These are phyloP conservation scores for Globisporangium recalcitrans DNA, from an alignment of 352 stramenopile genomes.

Conservation along the genomic window DNA sequence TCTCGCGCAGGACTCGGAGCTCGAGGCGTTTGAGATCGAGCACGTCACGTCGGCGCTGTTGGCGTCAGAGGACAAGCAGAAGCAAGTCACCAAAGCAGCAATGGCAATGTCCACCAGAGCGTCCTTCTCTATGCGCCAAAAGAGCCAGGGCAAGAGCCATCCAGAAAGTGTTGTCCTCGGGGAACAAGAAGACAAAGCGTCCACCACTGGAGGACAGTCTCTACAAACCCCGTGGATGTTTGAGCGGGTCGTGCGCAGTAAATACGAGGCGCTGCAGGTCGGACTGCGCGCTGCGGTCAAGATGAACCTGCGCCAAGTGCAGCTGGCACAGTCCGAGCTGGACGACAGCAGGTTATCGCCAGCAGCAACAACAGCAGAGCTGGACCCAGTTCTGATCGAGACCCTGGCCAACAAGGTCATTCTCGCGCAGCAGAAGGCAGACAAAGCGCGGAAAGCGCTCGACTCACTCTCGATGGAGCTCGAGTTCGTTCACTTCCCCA, in stretches of 20 bases:
- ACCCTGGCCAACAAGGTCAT: conserved; percentile 38
- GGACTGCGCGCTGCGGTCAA: conserved; percentile 38
- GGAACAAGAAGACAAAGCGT: background rate
- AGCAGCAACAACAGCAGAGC: background rate
- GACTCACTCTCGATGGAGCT: conserved; percentile 36
- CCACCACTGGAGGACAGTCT: background rate
- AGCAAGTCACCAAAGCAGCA: background rate
- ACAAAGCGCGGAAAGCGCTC: conserved; percentile 31
- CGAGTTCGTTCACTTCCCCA: conserved; percentile 50
- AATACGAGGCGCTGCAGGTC: conserved; percentile 33
- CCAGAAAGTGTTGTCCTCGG: background rate
- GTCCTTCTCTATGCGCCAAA: background rate
- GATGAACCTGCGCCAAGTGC: conserved; percentile 33
- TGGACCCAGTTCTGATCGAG: conserved; percentile 20
- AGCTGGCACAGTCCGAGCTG: conserved; percentile 31
- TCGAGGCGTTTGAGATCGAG: conserved; percentile 17
- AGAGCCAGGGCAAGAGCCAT: background rate
- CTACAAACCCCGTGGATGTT: conserved; percentile 32
- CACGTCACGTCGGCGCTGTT: background rate
- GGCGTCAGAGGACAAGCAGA: conserved; percentile 7
- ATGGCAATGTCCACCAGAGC: background rate
- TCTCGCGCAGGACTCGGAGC: conserved; percentile 38
- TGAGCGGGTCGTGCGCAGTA: conserved; percentile 44
- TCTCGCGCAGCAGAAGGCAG: conserved; percentile 40
- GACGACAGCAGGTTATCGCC: conserved; percentile 14